Percentiles rank a stretch among this genome's conserved stretches.
Evolutionary conservation across 2,329 filamentous ascomycete genomes (phyloP).

Genomic region (Aspergillus caelatus): DNA sequence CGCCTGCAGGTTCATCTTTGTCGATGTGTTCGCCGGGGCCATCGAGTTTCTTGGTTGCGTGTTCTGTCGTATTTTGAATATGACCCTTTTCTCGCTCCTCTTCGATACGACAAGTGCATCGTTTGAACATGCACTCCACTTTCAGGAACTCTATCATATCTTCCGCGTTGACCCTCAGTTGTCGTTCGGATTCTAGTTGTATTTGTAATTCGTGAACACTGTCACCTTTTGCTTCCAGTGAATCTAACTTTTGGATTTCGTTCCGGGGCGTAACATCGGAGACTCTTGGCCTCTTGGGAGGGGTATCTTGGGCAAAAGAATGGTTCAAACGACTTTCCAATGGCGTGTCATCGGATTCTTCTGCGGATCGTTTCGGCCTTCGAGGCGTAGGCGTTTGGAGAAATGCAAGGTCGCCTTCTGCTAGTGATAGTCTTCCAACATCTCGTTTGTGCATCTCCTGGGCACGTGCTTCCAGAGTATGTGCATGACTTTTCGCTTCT

Average conservation of each 20-base stretch:
- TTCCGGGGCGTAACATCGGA: constrained; percentile 32
- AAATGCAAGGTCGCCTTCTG: constrained; percentile 37
- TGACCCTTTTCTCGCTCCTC: constrained; percentile 43
- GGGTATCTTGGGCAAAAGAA: constrained; percentile 29
- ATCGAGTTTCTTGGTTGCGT: not conserved
- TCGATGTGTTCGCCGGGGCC: not conserved
- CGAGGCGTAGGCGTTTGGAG: constrained; percentile 34
- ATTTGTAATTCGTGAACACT: constrained; percentile 47
- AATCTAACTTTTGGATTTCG: constrained; percentile 25
- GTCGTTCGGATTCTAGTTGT: constrained; percentile 55
- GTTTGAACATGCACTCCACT: constrained; percentile 53
- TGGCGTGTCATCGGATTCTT: constrained; percentile 29
- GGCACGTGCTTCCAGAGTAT: constrained; percentile 35
- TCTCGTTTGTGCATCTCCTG: constrained; percentile 34
- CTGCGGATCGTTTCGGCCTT: constrained; percentile 37
- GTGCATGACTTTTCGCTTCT: constrained; percentile 41
- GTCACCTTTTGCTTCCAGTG: not conserved
- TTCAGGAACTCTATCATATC: constrained; percentile 58
- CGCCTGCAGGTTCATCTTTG: constrained; percentile 3
- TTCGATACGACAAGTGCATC: constrained; percentile 51
- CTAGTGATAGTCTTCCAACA: constrained; percentile 31
- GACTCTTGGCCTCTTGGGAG: constrained; percentile 37
- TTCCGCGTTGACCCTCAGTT: constrained; percentile 55
- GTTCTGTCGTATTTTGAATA: constrained; percentile 12
- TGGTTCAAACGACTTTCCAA: constrained; percentile 13